Conservation (phyloP, 495 filamentous ascomycete genomes). For the Staphylotrichum tortipilum region DNA sequence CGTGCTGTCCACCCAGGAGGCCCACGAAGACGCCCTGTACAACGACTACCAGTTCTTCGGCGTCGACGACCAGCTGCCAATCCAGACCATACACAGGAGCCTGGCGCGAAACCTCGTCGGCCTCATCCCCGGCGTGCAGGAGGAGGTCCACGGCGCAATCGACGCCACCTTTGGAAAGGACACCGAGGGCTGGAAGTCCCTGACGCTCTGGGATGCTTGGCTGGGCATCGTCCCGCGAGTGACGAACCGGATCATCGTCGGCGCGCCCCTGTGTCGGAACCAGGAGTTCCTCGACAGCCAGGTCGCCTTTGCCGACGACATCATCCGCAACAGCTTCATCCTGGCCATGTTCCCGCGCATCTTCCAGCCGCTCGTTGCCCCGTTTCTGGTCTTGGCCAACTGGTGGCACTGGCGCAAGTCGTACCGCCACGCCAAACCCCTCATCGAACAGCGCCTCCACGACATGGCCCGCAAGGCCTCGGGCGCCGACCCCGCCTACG, state of each 20-base stretch:
- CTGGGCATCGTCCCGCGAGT: constrained; percentile 24
- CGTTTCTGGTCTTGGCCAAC: constrained; percentile 21
- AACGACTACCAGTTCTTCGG: constrained; percentile 28
- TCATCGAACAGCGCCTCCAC: constrained; percentile 23
- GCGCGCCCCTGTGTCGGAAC: constrained; percentile 20
- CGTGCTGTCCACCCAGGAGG: constrained; percentile 21
- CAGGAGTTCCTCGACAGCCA: constrained; percentile 21
- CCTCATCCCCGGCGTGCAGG: constrained; percentile 27
- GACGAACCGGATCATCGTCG: constrained; percentile 27
- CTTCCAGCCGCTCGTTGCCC: constrained; percentile 26
- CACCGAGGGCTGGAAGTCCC: constrained; percentile 23
- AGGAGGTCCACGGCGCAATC: constrained; percentile 24
- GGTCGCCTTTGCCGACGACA: constrained; percentile 25
- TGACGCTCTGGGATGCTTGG: constrained; percentile 30
- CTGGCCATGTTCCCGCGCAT: constrained; percentile 29
- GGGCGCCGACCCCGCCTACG: constrained; percentile 15
- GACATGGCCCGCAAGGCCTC: constrained; percentile 19
- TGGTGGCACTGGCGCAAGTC: constrained; percentile 23
- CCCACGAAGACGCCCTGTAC: constrained; percentile 25
- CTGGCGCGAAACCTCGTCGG: constrained; percentile 25
- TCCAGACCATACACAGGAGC: constrained; percentile 27
- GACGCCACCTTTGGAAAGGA: constrained; percentile 24
- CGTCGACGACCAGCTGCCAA: constrained; percentile 23
- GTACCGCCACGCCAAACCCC: constrained; percentile 14
- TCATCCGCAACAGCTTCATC: constrained; percentile 28